Base-by-base conservation (phyloP, 208 protist genomes). In the Leishmania turanica region DNA sequence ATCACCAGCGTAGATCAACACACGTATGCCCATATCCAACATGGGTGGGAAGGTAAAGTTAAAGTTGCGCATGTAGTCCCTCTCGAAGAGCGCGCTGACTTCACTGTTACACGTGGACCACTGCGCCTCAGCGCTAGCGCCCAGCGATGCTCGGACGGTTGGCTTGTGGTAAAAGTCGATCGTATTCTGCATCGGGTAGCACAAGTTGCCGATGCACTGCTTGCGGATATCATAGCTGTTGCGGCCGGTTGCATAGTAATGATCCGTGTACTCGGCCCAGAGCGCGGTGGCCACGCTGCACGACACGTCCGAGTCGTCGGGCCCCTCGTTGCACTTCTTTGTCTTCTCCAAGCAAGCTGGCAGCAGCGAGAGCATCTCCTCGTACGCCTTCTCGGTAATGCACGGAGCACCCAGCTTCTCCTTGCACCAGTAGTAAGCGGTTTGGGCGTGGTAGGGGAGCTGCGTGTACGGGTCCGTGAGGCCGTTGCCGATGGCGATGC, bases 1-100 rank as follows among this genome's bases (percentile, higher is more conserved):
- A 60, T 98, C 96, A 17, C 97, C 97, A 0, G 90, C 92, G 87
- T 98, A 99, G 64, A 98, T 89, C 80, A 98, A 71, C n/a, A 98
- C 96, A 42, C 88, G 90, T 15, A 98, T 83, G n/a, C 87, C 87
- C 53, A 56, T 78, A 9, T 40, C 86, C 37, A 98, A 86, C 65
- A 98, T 77, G 5, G n/a, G 65, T 0, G 93, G 90, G 3, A 98
- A 58, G 0, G 80, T 84, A 51, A 83, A 80, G 81, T 97, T 90
- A 49, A 94, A 96, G 79, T 88, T 89, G 54, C 90, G 85, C 65
- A 91, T 85, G 78, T 75, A 89, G 89, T 99, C 97, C n/a, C 56
- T 27, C 8, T 51, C 19, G 77, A 98, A 97, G 62, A 88, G 58
- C 1, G n/a, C 45, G 54, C 75, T 58, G 9, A 96, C 91, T 1